phyloP scores from a whole-genome alignment of 2,329 filamentous ascomycete genomes.

The Pestalotiopsis sp. region DNA sequence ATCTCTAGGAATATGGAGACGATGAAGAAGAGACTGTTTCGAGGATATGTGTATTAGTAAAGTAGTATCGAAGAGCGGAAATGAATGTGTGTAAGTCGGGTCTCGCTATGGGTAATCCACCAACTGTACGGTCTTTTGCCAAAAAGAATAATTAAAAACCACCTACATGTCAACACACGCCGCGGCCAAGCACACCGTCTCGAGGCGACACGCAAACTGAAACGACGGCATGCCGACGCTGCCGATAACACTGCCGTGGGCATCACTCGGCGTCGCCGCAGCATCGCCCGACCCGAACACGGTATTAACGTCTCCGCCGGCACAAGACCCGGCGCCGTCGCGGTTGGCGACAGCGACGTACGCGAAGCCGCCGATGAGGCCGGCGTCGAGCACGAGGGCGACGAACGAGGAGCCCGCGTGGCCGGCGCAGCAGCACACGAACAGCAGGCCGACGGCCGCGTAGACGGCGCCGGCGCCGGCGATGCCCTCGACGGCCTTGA shows the following conservation, averaged over 20 bases:
- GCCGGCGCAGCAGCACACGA: conserved; percentile 69
- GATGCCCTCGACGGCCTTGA: conserved; percentile 65
- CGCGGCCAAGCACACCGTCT: neutral
- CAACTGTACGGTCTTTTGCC: neutral
- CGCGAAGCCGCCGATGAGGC: conserved; percentile 65
- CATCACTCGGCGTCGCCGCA: neutral
- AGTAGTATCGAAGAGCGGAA: neutral
- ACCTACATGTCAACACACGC: neutral
- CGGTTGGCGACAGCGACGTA: conserved; percentile 67
- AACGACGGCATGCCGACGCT: neutral
- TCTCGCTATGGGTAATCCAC: neutral
- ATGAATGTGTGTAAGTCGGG: no score
- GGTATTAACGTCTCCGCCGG: conserved; percentile 34
- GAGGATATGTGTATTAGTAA: neutral
- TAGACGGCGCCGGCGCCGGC: conserved; percentile 65
- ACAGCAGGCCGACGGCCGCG: conserved; percentile 59
- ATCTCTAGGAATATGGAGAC: conserved; percentile 7
- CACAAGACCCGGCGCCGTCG: conserved; percentile 59
- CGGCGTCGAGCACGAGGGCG: conserved; percentile 63
- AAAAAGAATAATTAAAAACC: no score
- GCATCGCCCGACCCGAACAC: conserved; percentile 1
- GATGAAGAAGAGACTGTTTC: conserved; percentile 6
- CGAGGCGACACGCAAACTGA: neutral
- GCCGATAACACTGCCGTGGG: neutral
- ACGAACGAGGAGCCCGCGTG: conserved; percentile 48